phyloP scores from a whole-genome alignment of 108 stramenopile genomes.

The Discostella stelligeroides region DNA sequence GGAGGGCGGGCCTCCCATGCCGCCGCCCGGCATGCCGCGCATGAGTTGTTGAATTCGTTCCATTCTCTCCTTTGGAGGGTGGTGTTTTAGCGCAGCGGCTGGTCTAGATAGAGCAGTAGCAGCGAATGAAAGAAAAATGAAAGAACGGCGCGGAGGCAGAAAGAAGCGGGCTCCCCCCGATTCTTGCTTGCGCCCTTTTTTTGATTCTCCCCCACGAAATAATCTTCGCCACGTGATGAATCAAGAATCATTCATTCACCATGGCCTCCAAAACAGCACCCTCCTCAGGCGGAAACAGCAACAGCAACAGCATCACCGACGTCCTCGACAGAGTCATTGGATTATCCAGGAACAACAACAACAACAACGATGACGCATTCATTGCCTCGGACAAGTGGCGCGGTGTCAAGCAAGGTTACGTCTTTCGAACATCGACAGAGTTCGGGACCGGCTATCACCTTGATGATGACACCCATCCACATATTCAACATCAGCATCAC shows the following conservation, averaged over 20 bases:
- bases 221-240: too few relatives aligned
- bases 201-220: too few relatives aligned
- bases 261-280: conserved; percentile 12
- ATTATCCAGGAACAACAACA: conserved; percentile 3
- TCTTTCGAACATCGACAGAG: conserved; percentile 59
- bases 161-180: conserved; percentile 3
- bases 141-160: conserved; percentile 3
- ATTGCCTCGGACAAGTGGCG: conserved; percentile 53
- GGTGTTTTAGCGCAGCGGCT: background rate
- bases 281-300: conserved; percentile 1
- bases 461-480: too few relatives aligned
- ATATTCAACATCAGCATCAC: too few relatives aligned
- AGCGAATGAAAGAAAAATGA: too few relatives aligned
- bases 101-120: background rate
- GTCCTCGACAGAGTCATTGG: conserved; percentile 49
- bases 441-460: conserved; percentile 73
- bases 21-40: conserved; percentile 86
- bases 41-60: conserved; percentile 90
- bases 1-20: conserved; percentile 63
- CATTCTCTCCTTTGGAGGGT: conserved; percentile 48
- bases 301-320: conserved; percentile 28
- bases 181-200: too few relatives aligned
- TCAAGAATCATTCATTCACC: background rate
- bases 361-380: conserved; percentile 29
- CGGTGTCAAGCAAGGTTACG: conserved; percentile 68